Evolutionary conservation across 31 red algal genomes (phyloP).

Genomic region (Odonthalia washingtoniensis): DNA sequence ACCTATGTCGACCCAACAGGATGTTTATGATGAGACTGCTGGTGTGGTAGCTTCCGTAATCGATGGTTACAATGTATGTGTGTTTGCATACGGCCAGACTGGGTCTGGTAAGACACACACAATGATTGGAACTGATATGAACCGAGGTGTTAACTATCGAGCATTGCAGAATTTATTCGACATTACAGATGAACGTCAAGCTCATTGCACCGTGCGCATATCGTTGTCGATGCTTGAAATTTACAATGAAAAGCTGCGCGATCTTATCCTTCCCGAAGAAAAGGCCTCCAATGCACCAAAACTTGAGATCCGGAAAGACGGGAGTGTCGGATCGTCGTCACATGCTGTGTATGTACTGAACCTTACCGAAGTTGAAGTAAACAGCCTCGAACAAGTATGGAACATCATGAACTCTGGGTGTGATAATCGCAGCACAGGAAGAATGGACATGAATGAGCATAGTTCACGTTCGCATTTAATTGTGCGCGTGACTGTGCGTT

Average conservation of each 20-base stretch:
- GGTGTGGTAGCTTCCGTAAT: conserved; percentile 83
- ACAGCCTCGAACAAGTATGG: conserved; percentile 76
- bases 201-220: conserved; percentile 67
- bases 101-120: conserved; percentile 99
- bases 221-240: conserved; percentile 96
- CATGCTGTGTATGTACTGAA: conserved; percentile 84
- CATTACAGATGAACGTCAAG: conserved; percentile 63
- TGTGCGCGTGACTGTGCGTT: conserved; percentile 79
- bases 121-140: conserved; percentile 79
- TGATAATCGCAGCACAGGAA: conserved; percentile 79
- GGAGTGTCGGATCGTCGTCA: conserved; percentile 39
- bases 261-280: conserved; percentile 71
- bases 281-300: conserved; percentile 59
- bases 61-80: conserved; percentile 95
- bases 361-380: conserved; percentile 74
- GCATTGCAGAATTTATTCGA: conserved; percentile 92
- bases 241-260: conserved; percentile 97
- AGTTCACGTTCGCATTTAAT: conserved; percentile 96
- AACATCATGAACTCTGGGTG: conserved; percentile 76
- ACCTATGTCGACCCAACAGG: conserved; percentile 60
- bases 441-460: conserved; percentile 94
- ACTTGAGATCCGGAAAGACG: conserved; percentile 87
- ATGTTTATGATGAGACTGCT: conserved; percentile 94
- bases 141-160: conserved; percentile 89
- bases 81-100: conserved; percentile 99